Conservation (phyloP, 2,329 filamentous ascomycete genomes). For the Ophiostoma novo-ulmi region DNA sequence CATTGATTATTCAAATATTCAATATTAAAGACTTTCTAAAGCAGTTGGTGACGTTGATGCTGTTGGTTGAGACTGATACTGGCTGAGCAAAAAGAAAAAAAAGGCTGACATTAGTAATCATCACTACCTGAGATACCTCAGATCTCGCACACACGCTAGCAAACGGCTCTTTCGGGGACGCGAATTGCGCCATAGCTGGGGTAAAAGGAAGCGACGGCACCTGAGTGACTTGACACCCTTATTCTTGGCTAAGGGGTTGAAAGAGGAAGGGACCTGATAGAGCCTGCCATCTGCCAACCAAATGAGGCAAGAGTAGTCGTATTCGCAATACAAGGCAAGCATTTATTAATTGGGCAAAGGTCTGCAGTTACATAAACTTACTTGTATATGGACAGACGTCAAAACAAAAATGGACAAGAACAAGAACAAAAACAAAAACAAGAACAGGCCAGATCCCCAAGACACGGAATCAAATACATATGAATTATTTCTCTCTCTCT, state of each 20-base stretch:
- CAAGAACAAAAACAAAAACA: background rate
- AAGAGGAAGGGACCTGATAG: background rate
- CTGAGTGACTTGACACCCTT: background rate
- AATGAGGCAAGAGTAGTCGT: conserved; percentile 1
- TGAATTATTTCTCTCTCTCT: no score
- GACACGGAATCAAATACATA: background rate
- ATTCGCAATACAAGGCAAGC: background rate
- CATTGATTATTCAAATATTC: background rate
- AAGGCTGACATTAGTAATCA: background rate
- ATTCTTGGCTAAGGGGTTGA: background rate
- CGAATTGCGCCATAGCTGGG: conserved; percentile 3
- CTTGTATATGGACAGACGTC: background rate
- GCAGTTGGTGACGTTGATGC: background rate
- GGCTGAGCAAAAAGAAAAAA: background rate
- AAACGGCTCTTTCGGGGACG: background rate
- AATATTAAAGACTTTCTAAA: background rate
- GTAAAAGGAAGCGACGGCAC: conserved; percentile 4
- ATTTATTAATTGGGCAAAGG: background rate
- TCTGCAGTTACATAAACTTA: background rate
- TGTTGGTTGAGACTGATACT: background rate
- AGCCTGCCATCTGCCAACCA: background rate
- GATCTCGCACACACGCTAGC: background rate
- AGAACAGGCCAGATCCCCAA: background rate
- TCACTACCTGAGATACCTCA: background rate
- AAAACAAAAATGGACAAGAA: background rate